These are phyloP conservation scores for Bimuria novae-zelandiae DNA, from an alignment of 2,329 filamentous ascomycete genomes.

Conservation along the genomic window DNA sequence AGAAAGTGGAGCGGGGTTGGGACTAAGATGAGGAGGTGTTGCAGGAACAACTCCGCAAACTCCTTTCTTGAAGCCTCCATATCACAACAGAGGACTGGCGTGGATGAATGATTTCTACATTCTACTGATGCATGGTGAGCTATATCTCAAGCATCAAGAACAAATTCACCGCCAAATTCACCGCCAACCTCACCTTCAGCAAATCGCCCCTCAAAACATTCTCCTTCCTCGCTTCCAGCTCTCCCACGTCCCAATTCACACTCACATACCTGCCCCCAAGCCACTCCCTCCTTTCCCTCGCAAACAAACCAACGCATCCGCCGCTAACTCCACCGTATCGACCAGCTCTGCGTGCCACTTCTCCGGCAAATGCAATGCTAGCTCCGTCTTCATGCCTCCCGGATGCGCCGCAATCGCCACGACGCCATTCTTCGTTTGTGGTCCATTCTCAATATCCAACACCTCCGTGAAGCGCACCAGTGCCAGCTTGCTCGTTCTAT, in stretches of 20 bases:
- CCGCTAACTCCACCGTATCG: conserved; percentile 34
- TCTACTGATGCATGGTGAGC: neutral
- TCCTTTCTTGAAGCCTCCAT: too few species aligned
- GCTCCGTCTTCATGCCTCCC: conserved; percentile 24
- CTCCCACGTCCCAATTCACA: conserved; percentile 36
- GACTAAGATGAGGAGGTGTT: too few species aligned
- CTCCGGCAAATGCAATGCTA: conserved; percentile 15
- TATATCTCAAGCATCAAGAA: conserved; percentile 4
- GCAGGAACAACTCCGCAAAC: too few species aligned
- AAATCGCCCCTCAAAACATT: conserved; percentile 20
- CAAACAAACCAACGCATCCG: conserved; percentile 32
- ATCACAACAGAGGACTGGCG: too few species aligned
- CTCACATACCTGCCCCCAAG: conserved; percentile 33
- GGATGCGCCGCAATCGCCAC: conserved; percentile 30
- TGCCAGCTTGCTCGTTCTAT: conserved; percentile 57
- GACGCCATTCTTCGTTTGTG: conserved; percentile 19
- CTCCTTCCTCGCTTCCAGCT: conserved; percentile 23
- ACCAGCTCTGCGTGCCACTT: conserved; percentile 8
- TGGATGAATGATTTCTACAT: neutral
- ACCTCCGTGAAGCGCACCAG: conserved; percentile 57
- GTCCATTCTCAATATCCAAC: conserved; percentile 48
- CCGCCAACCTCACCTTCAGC: conserved; percentile 21
- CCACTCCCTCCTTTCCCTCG: conserved; percentile 28
- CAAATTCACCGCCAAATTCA: too few species aligned
- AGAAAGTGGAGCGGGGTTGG: too few species aligned